Evolutionary conservation across 1,139 yeast genomes (phyloP).

Genomic region (Saccharomycopsis phalli): DNA sequence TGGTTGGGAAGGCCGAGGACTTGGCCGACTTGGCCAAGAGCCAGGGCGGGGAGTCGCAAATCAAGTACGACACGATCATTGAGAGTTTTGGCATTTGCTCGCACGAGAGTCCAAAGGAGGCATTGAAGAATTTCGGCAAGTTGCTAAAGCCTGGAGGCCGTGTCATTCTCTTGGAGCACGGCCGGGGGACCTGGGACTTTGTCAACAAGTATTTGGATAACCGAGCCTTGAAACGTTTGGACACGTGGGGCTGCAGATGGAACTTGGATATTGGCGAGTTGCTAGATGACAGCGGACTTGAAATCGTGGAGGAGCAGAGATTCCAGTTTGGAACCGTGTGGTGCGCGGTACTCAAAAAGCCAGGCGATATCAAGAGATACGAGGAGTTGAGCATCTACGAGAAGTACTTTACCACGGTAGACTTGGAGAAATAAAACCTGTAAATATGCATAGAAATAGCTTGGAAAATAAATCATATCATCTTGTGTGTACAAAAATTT

Average conservation of each 20-base stretch:
- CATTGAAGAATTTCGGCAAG: conserved; percentile 62
- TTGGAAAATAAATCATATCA: no score
- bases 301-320: conserved; percentile 68
- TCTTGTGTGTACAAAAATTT: no score
- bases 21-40: conserved; percentile 47
- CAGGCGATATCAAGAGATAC: conserved; percentile 48
- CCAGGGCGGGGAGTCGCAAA: conserved; percentile 24
- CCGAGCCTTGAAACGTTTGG: conserved; percentile 74
- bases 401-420: conserved; percentile 29
- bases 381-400: conserved; percentile 40
- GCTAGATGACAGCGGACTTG: conserved; percentile 75
- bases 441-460: no score
- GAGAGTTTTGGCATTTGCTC: conserved; percentile 96
- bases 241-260: conserved; percentile 97
- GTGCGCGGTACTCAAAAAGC: conserved; percentile 67
- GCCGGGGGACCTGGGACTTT: conserved; percentile 71
- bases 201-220: conserved; percentile 76
- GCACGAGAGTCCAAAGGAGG: conserved; percentile 83
- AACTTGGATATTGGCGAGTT: conserved; percentile 85
- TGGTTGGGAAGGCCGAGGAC: conserved; percentile 89
- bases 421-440: no score
- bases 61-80: conserved; percentile 80
- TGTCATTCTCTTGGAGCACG: conserved; percentile 83
- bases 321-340: conserved; percentile 93
- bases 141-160: conserved; percentile 87